phyloP scores from a whole-genome alignment of 192 early-diverging fungal species.

The Entophlyctis helioformis region DNA sequence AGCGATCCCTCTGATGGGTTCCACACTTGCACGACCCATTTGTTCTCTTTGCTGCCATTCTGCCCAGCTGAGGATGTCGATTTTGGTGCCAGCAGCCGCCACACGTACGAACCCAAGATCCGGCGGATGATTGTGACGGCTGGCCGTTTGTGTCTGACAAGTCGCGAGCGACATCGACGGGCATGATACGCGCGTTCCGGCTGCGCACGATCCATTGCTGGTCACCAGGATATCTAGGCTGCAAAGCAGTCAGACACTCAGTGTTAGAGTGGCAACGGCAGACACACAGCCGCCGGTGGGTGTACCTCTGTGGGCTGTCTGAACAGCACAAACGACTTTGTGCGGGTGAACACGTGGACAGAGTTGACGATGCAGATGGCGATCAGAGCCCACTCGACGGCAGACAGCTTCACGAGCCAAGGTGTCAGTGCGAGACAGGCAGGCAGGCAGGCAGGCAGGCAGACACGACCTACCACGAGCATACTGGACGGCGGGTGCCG shows the following conservation, averaged over 20 bases:
- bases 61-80: neutral
- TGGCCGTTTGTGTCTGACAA: slow-evolving; percentile 1
- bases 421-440: too few species aligned
- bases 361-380: slow-evolving; percentile 6
- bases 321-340: slow-evolving; percentile 7
- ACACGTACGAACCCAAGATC: neutral
- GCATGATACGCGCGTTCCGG: slow-evolving; percentile 9
- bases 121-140: neutral
- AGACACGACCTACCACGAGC: too few species aligned
- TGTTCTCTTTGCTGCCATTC: neutral
- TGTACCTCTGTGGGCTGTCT: slow-evolving; percentile 3
- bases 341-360: slow-evolving; percentile 6
- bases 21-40: slow-evolving; percentile 11
- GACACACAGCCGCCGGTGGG: neutral
- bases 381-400: neutral
- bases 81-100: neutral
- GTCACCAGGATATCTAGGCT: slow-evolving; percentile 1
- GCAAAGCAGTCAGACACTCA: neutral
- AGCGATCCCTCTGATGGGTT: slow-evolving; percentile 3
- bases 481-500: too few species aligned
- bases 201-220: slow-evolving; percentile 3
- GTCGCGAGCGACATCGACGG: slow-evolving; percentile 4
- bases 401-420: too few species aligned
- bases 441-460: too few species aligned
- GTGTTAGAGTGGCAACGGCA: neutral